Base-by-base conservation (phyloP, 2,329 filamentous ascomycete species). In the Botryotinia globosa region DNA sequence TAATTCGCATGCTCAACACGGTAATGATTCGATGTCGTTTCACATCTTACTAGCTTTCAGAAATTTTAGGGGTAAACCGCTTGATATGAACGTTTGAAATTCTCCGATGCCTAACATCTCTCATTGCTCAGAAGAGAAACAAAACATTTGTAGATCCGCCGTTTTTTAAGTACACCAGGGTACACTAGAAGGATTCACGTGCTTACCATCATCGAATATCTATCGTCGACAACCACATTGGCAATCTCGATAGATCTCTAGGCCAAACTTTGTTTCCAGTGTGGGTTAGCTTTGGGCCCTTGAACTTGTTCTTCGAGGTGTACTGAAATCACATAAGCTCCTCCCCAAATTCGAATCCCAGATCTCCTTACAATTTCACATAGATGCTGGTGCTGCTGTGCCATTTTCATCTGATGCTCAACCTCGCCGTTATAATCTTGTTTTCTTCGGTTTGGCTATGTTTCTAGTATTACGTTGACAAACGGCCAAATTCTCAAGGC, bases 21-120 rank as follows among this genome's bases (percentile, higher is more conserved):
- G 48, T 12, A 56, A 68, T 56, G 37, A 37, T 51, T 68, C 18
- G n/a, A 68, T 32, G 39, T 37, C 39, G 54, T 68, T 68, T 68
- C 48, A 44, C 54, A n/a, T 42, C 37, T 32, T 42, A 18, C 65
- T 68, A 42, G 34, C 37, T 25, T 39, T 39, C 45, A 8, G 20
- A 56, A 29, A 56, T 8, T n/a, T 42, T 39, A 68, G 65, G 65
- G 48, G 65, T 44, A 56, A 68, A 56, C 25, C 16, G 48, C 64
- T 67, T 54, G 32, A 14, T 42, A 67, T 67, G 37, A 37, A 54
- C 16, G 48, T 56, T 67, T 39, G 48, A 56, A 67, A 67, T 56
- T 42, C 34, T 67, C 48, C 65, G 65, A 56, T 18, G 34, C 45
- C 65, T 18, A 29, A 32, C 29, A 42, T 39, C 48, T 56, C 48